phyloP scores from a whole-genome alignment of 192 early-diverging fungal genomes.

The Allomyces arbusculus region DNA sequence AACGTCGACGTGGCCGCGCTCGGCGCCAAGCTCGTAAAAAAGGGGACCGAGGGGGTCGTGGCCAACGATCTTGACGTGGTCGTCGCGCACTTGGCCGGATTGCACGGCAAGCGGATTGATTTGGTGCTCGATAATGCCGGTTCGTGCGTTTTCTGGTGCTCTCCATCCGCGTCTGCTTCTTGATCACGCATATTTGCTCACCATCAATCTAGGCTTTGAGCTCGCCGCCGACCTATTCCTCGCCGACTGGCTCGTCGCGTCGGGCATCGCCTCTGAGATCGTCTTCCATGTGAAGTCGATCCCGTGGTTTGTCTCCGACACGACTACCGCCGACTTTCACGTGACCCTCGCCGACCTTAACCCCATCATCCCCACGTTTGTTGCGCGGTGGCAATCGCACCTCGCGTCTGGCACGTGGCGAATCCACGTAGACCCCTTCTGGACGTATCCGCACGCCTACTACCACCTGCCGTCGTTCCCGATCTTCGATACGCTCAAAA shows the following conservation, averaged over 20 bases:
- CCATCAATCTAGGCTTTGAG: slow-evolving; percentile 49
- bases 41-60: slow-evolving; percentile 31
- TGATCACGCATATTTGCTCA: not conserved
- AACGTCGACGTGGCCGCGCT: slow-evolving; percentile 37
- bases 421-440: slow-evolving; percentile 54
- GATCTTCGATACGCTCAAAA: slow-evolving; percentile 23
- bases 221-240: slow-evolving; percentile 69
- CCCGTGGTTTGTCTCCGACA: slow-evolving; percentile 96
- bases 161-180: too few relatives aligned
- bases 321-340: slow-evolving; percentile 60
- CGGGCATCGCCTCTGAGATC: slow-evolving; percentile 37
- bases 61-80: slow-evolving; percentile 47
- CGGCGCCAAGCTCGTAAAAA: slow-evolving; percentile 9
- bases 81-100: slow-evolving; percentile 24
- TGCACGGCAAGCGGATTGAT: slow-evolving; percentile 44
- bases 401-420: slow-evolving; percentile 41
- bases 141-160: slow-evolving; percentile 4
- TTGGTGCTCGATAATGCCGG: slow-evolving; percentile 81
- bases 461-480: slow-evolving; percentile 49
- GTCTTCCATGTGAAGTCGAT: slow-evolving; percentile 70
- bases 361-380: slow-evolving; percentile 27
- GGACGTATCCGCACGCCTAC: slow-evolving; percentile 67
- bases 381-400: slow-evolving; percentile 40
- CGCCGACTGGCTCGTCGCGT: slow-evolving; percentile 59
- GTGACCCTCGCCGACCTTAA: slow-evolving; percentile 14